Evolutionary conservation across 2,329 filamentous ascomycete genomes (phyloP).

Genomic region (Tolypocladium capitatum): DNA sequence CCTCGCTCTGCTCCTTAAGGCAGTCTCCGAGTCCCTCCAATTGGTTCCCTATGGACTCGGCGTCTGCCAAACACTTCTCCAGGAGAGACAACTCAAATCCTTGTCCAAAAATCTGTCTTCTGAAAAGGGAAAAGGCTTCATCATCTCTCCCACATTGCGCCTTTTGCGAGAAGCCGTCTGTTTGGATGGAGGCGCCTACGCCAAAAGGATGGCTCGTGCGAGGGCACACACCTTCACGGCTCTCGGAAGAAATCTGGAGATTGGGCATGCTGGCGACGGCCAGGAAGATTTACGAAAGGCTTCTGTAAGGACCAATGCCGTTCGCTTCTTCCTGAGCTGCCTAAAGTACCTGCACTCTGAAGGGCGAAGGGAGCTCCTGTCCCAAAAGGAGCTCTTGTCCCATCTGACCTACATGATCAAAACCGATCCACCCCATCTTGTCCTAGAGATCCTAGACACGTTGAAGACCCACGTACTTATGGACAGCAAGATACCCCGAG

Average conservation of each 20-base stretch:
- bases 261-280: conserved; percentile 43
- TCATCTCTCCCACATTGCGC: conserved; percentile 79
- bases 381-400: conserved; percentile 67
- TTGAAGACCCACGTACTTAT: conserved; percentile 59
- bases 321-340: conserved; percentile 67
- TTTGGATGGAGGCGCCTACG: conserved; percentile 74
- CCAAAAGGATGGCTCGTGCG: conserved; percentile 63
- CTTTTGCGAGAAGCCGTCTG: conserved; percentile 74
- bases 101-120: conserved; percentile 67
- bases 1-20: conserved; percentile 67
- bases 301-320: conserved; percentile 69
- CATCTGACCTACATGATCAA: conserved; percentile 69
- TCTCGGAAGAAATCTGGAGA: conserved; percentile 65
- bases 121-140: conserved; percentile 69
- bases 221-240: conserved; percentile 69
- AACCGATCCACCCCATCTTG: conserved; percentile 62
- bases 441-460: conserved; percentile 60
- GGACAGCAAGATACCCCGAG: conserved; percentile 60
- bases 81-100: conserved; percentile 68
- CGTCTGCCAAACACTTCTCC: conserved; percentile 69
- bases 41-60: conserved; percentile 62
- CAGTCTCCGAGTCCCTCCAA: conserved; percentile 60
- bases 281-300: conserved; percentile 56
- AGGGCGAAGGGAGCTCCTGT: conserved; percentile 69
- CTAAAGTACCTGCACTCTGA: conserved; percentile 65